phyloP scores from a whole-genome alignment of 2,329 filamentous ascomycete genomes.

The Ophiocordyceps camponoti-leonardi region DNA sequence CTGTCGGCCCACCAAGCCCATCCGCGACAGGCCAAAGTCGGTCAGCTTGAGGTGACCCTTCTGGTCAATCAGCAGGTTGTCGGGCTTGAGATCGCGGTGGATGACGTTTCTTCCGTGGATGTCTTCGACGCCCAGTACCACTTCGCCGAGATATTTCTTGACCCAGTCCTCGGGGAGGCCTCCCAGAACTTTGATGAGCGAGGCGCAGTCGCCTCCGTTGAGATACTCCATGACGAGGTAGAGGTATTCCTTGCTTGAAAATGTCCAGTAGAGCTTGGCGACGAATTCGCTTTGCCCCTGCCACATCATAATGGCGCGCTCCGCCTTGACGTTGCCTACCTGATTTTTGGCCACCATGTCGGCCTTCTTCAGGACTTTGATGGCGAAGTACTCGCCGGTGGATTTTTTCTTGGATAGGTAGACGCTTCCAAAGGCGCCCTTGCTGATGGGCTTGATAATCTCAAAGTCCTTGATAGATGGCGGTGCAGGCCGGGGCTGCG shows the following conservation, averaged over 20 bases:
- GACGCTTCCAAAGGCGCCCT: slow-evolving; percentile 93
- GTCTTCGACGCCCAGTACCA: slow-evolving; percentile 92
- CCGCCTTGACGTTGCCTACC: slow-evolving; percentile 96
- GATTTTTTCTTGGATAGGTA: slow-evolving; percentile 98
- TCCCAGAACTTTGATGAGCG: slow-evolving; percentile 84
- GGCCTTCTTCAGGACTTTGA: slow-evolving; percentile 97
- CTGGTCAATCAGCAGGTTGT: slow-evolving; percentile 92
- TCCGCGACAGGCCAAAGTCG: slow-evolving; percentile 90
- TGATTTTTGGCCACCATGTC: slow-evolving; percentile 99
- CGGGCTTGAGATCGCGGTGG: slow-evolving; percentile 90
- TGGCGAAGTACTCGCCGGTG: slow-evolving; percentile 94
- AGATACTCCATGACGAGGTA: slow-evolving; percentile 99
- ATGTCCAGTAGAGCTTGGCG: slow-evolving; percentile 98
- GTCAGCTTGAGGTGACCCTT: slow-evolving; percentile 94
- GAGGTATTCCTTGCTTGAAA: slow-evolving; percentile 96
- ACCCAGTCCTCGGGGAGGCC: slow-evolving; percentile 94
- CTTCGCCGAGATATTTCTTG: slow-evolving; percentile 92
- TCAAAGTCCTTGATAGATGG: slow-evolving; percentile 99
- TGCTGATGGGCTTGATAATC: slow-evolving; percentile 98
- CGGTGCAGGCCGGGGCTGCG: slow-evolving; percentile 73
- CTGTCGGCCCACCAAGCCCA: slow-evolving; percentile 92
- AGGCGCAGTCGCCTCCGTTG: slow-evolving; percentile 93
- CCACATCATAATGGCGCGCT: slow-evolving; percentile 99
- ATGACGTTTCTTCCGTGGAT: slow-evolving; percentile 89
- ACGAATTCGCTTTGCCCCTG: slow-evolving; percentile 98